Evolutionary conservation across 176 grass and related monocot species (phyloP), one percentile per base, ranked within the genome.

Genomic region (Oryza meyeriana): DNA sequence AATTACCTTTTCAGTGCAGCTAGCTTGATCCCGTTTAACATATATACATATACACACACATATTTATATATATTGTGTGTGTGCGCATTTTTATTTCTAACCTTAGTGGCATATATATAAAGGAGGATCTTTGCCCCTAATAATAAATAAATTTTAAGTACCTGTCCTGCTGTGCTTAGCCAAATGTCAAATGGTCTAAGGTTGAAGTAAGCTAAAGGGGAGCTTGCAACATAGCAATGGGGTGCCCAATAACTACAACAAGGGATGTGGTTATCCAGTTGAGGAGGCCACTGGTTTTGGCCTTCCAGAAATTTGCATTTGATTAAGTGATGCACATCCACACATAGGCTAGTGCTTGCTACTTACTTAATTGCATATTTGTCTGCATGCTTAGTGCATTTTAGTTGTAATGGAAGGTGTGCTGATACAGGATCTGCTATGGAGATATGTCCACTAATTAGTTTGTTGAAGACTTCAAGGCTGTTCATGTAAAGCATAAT

Each of bases 161-260:
- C 24, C 14, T 65, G 28, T 71, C 32, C 81, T 77, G 28, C 9
- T 72, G 73, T 89, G 78, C 66, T 72, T 78, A 28, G 79, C 83
- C 78, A 89, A 86, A 78, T 89, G 83, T 86, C 73, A 89, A 66
- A 72, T 71, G 47, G n/a, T 73, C 44, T 78, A 64, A 85, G 66
- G 83, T 59, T 89, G 42, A 77, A 72, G 32, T 69, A 52, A 77
- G 61, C 81, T 41, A 85, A 89, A 74, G 76, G 42, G 45, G 34
- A 65, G 48, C 0, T 57, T 66, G 41, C 27, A 78, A 63, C 74
- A 72, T 59, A 80, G 18, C 55, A 89, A 78, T 89, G 88, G 72
- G 83, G 27, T 66, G 66, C 78, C 78, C 78, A 89, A 85, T 85
- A 85, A 78, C 40, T 76, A 85, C 82, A 85, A 55, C 72, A 81